Evolutionary conservation across 805 yeast species (phyloP).

Genomic region (Lachancea fermentati): DNA sequence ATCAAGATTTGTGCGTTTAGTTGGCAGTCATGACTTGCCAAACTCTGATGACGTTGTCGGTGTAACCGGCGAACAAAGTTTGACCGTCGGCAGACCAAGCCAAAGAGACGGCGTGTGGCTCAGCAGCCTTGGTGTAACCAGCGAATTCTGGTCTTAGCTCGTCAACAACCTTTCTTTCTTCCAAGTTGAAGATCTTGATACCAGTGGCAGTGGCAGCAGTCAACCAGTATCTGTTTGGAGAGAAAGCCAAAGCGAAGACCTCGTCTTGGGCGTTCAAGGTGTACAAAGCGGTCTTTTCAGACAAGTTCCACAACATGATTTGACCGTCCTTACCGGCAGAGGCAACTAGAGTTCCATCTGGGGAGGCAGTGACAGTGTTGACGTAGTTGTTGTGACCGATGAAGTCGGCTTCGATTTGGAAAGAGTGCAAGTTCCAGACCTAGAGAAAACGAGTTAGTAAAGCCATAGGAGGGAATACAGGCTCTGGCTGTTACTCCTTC

Average conservation of each 20-base stretch:
- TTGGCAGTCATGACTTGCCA: constrained; percentile 96
- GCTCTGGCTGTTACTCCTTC: not conserved
- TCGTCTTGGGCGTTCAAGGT: constrained; percentile 93
- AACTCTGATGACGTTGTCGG: constrained; percentile 98
- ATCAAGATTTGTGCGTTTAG: constrained; percentile 17
- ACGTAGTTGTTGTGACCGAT: constrained; percentile 99
- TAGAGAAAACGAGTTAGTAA: constrained; percentile 42
- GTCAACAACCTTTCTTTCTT: constrained; percentile 88
- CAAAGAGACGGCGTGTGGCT: constrained; percentile 96
- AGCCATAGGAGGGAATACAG: constrained; percentile 1
- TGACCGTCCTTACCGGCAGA: constrained; percentile 99
- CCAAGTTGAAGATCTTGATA: constrained; percentile 96
- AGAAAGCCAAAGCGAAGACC: constrained; percentile 97
- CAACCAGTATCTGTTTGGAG: constrained; percentile 99
- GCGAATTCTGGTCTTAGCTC: constrained; percentile 98
- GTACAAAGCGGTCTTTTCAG: constrained; percentile 80
- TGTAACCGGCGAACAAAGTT: constrained; percentile 99
- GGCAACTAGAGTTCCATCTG: constrained; percentile 99
- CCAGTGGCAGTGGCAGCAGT: constrained; percentile 99
- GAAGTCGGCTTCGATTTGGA: constrained; percentile 88
- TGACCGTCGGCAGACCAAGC: constrained; percentile 99
- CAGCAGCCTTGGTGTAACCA: constrained; percentile 81
- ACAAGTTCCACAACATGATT: constrained; percentile 96
- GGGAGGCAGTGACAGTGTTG: constrained; percentile 93
- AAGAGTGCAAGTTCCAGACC: constrained; percentile 79